phyloP scores from a whole-genome alignment of 306 rosid species.

The Acmispon strigosus region DNA sequence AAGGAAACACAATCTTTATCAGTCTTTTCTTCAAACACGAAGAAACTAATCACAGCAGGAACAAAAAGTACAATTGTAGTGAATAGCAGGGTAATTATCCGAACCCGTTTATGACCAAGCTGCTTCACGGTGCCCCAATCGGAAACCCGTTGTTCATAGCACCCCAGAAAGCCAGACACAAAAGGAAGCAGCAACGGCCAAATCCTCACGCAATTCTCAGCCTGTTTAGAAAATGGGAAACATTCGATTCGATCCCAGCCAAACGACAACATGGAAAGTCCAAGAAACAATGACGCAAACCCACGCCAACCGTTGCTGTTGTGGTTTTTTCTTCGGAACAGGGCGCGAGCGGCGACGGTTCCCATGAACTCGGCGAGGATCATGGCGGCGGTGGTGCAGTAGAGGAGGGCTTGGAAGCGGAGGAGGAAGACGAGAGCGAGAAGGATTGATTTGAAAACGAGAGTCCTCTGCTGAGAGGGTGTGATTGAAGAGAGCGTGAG shows the following conservation, averaged over 20 bases:
- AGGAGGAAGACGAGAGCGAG: conserved; percentile 71
- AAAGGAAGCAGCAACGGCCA: conserved; percentile 87
- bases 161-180: conserved; percentile 64
- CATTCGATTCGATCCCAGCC: conserved; percentile 84
- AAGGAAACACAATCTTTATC: conserved; percentile 29
- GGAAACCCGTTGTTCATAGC: conserved; percentile 48
- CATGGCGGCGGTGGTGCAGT: conserved; percentile 86
- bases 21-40: conserved; percentile 39
- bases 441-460: conserved; percentile 51
- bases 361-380: conserved; percentile 82
- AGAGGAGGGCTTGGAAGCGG: conserved; percentile 76
- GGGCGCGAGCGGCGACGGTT: conserved; percentile 35
- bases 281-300: conserved; percentile 40
- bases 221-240: conserved; percentile 52
- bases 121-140: conserved; percentile 57
- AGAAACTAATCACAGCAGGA: conserved; percentile 62
- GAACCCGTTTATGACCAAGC: conserved; percentile 50
- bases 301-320: conserved; percentile 43
- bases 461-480: conserved; percentile 35
- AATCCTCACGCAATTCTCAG: conserved; percentile 48
- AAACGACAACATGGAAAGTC: conserved; percentile 54
- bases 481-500: conserved; percentile 36
- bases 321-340: conserved; percentile 19
- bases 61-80: conserved; percentile 70
- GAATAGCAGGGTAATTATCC: conserved; percentile 60